Evolutionary conservation across 345 rosid genomes (phyloP).

Genomic region (Populus alba): DNA sequence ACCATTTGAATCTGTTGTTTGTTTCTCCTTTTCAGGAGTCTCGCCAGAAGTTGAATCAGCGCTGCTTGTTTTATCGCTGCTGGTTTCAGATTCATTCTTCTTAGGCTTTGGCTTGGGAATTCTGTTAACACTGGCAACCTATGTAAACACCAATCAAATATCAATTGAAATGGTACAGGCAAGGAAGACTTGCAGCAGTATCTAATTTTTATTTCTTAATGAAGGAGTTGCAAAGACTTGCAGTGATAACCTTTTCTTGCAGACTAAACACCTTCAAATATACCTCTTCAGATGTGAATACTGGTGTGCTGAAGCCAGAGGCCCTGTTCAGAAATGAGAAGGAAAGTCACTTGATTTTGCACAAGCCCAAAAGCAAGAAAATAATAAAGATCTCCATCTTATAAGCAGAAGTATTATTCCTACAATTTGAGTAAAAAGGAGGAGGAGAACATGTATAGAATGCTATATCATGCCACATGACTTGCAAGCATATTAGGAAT

Average conservation of each 20-base stretch:
- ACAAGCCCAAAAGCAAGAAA: not conserved
- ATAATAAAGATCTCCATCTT: not conserved
- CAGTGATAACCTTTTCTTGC: constrained; percentile 73
- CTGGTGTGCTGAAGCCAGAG: constrained; percentile 55
- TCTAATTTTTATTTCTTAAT: not conserved
- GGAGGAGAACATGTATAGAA: not conserved
- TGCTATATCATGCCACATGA: not conserved
- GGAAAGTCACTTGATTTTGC: not conserved
- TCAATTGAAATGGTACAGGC: not conserved
- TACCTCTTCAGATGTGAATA: constrained; percentile 76
- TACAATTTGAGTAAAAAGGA: not conserved
- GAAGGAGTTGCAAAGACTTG: not conserved
- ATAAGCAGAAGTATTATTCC: not conserved
- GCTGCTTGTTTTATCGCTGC: constrained; percentile 25
- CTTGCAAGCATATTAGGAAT: not conserved
- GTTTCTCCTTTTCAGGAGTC: constrained; percentile 21
- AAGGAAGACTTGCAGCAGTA: not conserved
- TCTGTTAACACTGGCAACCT: constrained; percentile 60
- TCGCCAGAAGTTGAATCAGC: constrained; percentile 39
- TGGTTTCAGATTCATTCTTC: constrained; percentile 54
- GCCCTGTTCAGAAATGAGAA: constrained; percentile 38
- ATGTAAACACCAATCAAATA: not conserved
- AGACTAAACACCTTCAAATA: constrained; percentile 51
- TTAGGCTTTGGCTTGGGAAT: constrained; percentile 93
- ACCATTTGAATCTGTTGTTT: constrained; percentile 27